These are phyloP conservation scores for Pythium diclinum DNA, from an alignment of 352 stramenopile genomes.

Conservation along the genomic window DNA sequence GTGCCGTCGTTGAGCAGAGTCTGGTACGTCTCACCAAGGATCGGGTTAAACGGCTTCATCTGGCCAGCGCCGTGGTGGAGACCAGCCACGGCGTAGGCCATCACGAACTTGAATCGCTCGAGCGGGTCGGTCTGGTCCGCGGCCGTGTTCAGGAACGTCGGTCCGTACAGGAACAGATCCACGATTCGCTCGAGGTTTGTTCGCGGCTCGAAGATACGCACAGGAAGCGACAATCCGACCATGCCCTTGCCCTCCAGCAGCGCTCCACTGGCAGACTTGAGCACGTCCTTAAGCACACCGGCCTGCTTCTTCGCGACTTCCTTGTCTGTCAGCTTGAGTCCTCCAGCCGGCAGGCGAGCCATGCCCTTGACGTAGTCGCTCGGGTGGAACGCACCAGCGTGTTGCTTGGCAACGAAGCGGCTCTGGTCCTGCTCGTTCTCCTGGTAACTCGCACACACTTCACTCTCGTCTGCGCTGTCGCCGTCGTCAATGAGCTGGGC, in stretches of 20 bases:
- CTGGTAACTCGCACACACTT: constrained; percentile 30
- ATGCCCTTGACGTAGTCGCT: constrained; percentile 80
- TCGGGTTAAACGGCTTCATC: constrained; percentile 85
- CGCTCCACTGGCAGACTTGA: constrained; percentile 52
- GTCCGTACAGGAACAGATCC: constrained; percentile 78
- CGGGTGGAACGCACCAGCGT: constrained; percentile 53
- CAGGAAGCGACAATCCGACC: constrained; percentile 78
- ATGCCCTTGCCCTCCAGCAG: constrained; percentile 37
- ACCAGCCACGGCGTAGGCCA: constrained; percentile 70
- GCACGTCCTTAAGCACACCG: constrained; percentile 82
- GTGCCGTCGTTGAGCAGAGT: constrained; percentile 71
- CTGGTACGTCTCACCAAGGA: constrained; percentile 80
- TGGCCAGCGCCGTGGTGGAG: constrained; percentile 78
- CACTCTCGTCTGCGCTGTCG: constrained; percentile 33
- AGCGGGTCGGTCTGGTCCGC: constrained; percentile 56
- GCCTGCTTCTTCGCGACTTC: constrained; percentile 83
- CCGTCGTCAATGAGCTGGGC: constrained; percentile 37
- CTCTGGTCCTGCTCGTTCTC: constrained; percentile 21
- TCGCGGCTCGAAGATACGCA: constrained; percentile 84
- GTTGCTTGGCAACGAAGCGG: not conserved
- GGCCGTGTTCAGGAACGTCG: constrained; percentile 67
- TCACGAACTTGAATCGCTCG: constrained; percentile 79
- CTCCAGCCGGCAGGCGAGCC: constrained; percentile 63
- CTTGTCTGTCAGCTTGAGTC: constrained; percentile 81
- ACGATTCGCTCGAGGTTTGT: constrained; percentile 78